These are phyloP conservation scores for Myriosclerotinia duriaeana DNA, from an alignment of 2,329 filamentous ascomycete species.

Conservation along the genomic window DNA sequence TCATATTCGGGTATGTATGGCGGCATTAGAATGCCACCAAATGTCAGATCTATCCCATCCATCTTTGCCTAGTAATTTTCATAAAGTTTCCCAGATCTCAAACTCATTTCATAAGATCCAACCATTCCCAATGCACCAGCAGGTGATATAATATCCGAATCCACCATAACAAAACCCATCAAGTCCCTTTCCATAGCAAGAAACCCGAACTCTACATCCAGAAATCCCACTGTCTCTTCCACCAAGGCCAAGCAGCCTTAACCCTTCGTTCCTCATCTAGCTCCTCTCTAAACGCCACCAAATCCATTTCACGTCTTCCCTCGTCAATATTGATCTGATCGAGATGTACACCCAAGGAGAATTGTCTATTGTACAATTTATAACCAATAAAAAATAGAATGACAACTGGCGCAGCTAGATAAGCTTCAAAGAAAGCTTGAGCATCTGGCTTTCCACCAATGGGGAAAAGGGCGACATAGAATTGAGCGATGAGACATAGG, in stretches of 20 bases:
- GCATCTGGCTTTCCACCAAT: constrained; percentile 49
- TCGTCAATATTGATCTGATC: constrained; percentile 38
- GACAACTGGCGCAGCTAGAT: constrained; percentile 58
- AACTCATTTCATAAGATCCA: background rate
- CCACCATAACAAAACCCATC: background rate
- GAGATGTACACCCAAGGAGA: constrained; percentile 36
- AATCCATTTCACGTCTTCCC: constrained; percentile 38
- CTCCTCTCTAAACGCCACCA: constrained; percentile 38
- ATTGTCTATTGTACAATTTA: constrained; percentile 54
- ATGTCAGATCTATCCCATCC: background rate
- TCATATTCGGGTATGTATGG: background rate
- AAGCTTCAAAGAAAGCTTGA: constrained; percentile 43
- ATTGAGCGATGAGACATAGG: constrained; percentile 62
- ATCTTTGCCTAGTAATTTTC: background rate
- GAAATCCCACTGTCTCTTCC: constrained; percentile 37
- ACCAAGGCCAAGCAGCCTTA: constrained; percentile 36
- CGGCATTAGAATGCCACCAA: background rate
- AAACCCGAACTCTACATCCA: constrained; percentile 18
- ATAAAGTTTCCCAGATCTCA: background rate
- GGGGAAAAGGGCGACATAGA: constrained; percentile 49
- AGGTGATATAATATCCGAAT: background rate
- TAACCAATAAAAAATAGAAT: constrained; percentile 61
- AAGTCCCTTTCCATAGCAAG: background rate
- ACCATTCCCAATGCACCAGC: background rate
- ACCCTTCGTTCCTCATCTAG: constrained; percentile 37